A percentile compares a stretch with the other conserved stretches of the same genome.
Conservation (phyloP, 768 basidiomycete genomes). For the Xerocomellus amylosporus region DNA sequence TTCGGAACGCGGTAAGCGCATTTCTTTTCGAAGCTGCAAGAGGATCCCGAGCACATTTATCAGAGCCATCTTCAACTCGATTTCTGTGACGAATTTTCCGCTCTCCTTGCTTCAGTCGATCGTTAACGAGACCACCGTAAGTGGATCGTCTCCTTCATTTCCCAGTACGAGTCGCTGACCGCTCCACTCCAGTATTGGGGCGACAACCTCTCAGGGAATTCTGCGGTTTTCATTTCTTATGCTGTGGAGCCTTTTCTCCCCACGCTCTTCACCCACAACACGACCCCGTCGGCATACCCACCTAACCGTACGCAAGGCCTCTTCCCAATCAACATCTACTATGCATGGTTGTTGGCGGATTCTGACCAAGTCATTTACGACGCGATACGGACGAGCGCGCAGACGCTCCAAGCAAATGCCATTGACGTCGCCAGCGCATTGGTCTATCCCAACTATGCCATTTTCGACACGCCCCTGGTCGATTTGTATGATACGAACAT, state of each 20-base stretch:
- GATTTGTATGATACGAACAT: conserved; percentile 46
- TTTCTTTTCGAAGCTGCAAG: background rate
- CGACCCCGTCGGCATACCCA: conserved; percentile 44
- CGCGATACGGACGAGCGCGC: conserved; percentile 38
- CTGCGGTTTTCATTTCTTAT: conserved; percentile 10
- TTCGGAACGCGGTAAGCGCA: conserved; percentile 1
- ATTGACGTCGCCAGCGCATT: conserved; percentile 37
- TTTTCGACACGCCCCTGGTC: conserved; percentile 46
- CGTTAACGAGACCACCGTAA: conserved; percentile 16
- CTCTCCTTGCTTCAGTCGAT: conserved; percentile 16
- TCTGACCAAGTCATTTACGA: conserved; percentile 26
- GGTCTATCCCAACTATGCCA: conserved; percentile 58
- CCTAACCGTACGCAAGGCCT: conserved; percentile 35
- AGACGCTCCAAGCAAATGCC: conserved; percentile 37
- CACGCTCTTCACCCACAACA: conserved; percentile 36
- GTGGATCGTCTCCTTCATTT: background rate
- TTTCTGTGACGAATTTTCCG: conserved; percentile 6
- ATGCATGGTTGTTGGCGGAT: background rate
- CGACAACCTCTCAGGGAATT: background rate
- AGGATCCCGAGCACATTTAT: background rate
- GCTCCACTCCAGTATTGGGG: conserved; percentile 15
- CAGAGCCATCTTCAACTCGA: conserved; percentile 7
- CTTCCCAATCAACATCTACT: conserved; percentile 48
- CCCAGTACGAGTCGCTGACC: background rate
- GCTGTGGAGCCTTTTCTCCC: conserved; percentile 44